Evolutionary conservation across 176 grass and related monocot genomes (phyloP).

Genomic region (Hsuehochloa calcarea): DNA sequence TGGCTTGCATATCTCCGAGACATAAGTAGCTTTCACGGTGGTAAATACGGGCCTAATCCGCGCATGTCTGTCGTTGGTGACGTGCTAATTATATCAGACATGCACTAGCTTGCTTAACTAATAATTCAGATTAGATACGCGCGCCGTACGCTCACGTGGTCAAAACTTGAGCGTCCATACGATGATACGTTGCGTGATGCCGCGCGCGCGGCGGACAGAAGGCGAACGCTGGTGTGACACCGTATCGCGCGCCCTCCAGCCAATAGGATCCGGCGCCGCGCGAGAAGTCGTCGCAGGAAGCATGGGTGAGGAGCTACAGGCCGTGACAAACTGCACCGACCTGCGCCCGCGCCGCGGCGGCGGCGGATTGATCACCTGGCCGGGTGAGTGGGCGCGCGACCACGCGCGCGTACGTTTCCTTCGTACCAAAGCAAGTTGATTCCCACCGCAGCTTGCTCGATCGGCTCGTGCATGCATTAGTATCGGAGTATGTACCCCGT

Average conservation of each 20-base stretch:
- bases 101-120: not conserved
- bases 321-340: conserved; percentile 10
- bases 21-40: not conserved
- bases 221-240: not conserved
- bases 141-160: not conserved
- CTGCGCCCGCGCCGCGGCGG: not conserved
- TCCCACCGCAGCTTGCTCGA: not conserved
- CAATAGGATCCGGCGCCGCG: not conserved
- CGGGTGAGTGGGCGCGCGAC: not conserved
- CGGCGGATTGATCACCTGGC: not conserved
- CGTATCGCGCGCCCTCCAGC: not conserved
- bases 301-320: conserved; percentile 22
- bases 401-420: not conserved
- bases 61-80: not conserved
- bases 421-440: conserved; percentile 11
- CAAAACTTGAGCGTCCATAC: not conserved
- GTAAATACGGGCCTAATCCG: not conserved
- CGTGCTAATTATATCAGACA: not conserved
- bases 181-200: not conserved
- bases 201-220: not conserved
- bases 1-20: not conserved
- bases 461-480: not conserved
- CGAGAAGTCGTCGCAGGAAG: not conserved
- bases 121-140: not conserved
- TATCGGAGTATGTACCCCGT: not conserved